Evolutionary conservation across 257 asterid genomes (phyloP).

Genomic region (Solanum chilense): DNA sequence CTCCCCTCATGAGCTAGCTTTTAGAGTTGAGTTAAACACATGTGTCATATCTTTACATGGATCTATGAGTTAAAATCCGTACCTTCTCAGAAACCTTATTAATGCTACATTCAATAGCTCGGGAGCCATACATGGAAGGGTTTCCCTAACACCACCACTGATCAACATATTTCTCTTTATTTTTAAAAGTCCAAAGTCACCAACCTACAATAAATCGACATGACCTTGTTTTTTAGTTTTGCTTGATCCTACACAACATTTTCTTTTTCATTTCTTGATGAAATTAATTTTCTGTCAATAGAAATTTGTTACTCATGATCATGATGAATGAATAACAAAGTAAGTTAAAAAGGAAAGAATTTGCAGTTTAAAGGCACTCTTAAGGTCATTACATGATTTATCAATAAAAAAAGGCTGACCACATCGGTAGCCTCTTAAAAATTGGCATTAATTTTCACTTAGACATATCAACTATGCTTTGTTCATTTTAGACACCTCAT

Average conservation of each 20-base stretch:
- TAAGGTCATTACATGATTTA: background rate
- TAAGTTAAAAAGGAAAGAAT: background rate
- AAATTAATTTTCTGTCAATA: background rate
- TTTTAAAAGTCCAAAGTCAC: conserved; percentile 89
- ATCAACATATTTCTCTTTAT: conserved; percentile 89
- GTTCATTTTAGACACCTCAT: no score
- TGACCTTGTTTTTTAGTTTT: background rate
- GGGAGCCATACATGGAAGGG: conserved; percentile 99
- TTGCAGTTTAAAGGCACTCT: background rate
- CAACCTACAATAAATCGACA: conserved; percentile 27
- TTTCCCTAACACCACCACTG: conserved; percentile 92
- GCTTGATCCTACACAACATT: background rate
- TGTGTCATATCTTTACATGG: background rate
- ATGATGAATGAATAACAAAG: background rate
- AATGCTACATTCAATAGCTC: conserved; percentile 84
- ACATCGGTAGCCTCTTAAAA: no score
- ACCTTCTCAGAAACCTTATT: conserved; percentile 94
- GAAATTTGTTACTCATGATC: background rate
- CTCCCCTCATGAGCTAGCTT: background rate
- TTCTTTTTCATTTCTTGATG: background rate
- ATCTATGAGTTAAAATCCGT: background rate
- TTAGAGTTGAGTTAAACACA: background rate
- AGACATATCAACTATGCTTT: no score
- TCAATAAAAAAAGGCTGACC: background rate
- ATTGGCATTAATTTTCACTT: no score